Conservation (phyloP, 768 basidiomycete genomes). For the Kwoniella heveanensis region DNA sequence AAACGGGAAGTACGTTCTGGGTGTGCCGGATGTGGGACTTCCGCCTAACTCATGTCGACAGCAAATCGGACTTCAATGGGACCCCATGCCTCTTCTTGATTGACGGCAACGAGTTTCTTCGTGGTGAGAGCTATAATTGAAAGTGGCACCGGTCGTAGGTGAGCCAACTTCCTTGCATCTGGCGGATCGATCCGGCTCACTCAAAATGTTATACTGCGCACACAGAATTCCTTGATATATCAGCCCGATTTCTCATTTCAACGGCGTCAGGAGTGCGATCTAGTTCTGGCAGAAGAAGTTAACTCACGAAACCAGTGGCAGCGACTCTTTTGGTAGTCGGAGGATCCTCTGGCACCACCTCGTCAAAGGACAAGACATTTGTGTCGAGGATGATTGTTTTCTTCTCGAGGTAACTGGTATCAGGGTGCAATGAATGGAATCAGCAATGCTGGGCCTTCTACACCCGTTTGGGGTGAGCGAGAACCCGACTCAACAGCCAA, state of each 20-base stretch:
- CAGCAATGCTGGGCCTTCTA: neutral
- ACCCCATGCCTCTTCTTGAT: slow-evolving; percentile 33
- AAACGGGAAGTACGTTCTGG: no score
- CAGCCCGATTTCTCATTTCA: no score
- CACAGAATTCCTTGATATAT: no score
- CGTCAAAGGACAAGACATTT: slow-evolving; percentile 33
- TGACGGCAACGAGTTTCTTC: slow-evolving; percentile 39
- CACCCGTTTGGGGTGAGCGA: neutral
- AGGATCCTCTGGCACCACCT: slow-evolving; percentile 24
- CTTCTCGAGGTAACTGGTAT: slow-evolving; percentile 33
- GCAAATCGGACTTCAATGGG: slow-evolving; percentile 26
- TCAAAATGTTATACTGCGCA: slow-evolving; percentile 45
- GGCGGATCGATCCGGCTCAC: slow-evolving; percentile 19
- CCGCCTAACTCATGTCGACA: neutral
- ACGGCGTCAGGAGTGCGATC: no score
- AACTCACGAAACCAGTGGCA: slow-evolving; percentile 44
- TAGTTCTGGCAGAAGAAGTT: neutral
- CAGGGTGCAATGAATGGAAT: neutral
- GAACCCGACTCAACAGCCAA: no score
- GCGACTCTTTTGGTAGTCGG: slow-evolving; percentile 33
- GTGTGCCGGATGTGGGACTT: no score
- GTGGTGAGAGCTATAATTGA: slow-evolving; percentile 40
- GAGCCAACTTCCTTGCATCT: neutral
- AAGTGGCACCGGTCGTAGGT: neutral
- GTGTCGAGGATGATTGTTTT: slow-evolving; percentile 21